phyloP scores from a whole-genome alignment of 2,329 filamentous ascomycete genomes.

The Metarhizium rileyi region DNA sequence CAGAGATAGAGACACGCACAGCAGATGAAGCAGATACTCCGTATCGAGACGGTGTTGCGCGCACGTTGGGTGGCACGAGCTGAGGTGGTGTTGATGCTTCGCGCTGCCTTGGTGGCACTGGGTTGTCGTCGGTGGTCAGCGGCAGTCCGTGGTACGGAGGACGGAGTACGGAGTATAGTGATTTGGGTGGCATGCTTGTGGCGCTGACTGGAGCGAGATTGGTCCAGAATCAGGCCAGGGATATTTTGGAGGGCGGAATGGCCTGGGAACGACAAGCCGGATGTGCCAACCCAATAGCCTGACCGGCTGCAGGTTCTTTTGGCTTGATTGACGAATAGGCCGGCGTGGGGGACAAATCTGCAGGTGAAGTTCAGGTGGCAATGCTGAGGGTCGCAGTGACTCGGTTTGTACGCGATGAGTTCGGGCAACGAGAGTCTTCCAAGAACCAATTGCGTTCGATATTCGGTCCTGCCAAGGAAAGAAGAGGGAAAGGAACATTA shows the following conservation, averaged over 20 bases:
- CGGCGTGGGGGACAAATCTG: neutral
- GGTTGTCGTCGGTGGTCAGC: neutral
- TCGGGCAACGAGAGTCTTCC: neutral
- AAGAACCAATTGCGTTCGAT: neutral
- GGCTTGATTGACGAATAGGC: neutral
- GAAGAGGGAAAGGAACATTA: too few species aligned
- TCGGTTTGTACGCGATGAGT: neutral
- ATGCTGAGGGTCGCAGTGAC: neutral
- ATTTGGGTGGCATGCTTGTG: constrained; percentile 2
- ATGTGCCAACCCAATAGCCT: neutral
- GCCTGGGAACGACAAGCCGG: neutral
- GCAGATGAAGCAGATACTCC: neutral
- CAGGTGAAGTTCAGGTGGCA: neutral
- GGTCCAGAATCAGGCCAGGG: neutral
- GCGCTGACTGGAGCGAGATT: constrained; percentile 2
- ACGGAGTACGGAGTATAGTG: too few species aligned
- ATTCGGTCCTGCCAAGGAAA: too few species aligned
- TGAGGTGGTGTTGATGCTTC: neutral
- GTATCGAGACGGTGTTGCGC: neutral
- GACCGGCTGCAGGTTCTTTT: constrained; percentile 3
- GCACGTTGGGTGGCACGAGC: neutral
- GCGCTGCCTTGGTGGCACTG: neutral
- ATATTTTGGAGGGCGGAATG: neutral
- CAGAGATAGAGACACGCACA: neutral
- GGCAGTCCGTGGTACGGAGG: neutral